Conservation (phyloP, 2,329 filamentous ascomycete genomes). For the Fusarium sp. region DNA sequence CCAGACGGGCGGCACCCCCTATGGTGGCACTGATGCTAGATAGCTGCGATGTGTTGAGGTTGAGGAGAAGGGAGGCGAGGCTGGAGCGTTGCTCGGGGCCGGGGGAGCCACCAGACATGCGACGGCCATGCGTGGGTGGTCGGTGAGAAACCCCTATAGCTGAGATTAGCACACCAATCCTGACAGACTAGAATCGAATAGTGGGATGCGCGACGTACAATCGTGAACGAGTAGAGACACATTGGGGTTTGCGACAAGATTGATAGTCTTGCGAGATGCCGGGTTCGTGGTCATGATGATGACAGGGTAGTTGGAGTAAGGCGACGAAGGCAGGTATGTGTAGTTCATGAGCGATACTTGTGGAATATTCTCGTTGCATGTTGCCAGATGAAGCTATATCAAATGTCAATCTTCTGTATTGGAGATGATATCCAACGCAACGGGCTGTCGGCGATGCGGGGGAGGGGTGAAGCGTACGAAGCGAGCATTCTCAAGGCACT, state of each 20-base stretch:
- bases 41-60: slow-evolving; percentile 90
- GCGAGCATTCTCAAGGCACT: slow-evolving; percentile 92
- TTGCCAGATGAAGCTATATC: slow-evolving; percentile 90
- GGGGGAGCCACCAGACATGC: slow-evolving; percentile 71
- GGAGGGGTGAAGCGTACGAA: slow-evolving; percentile 73
- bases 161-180: slow-evolving; percentile 4
- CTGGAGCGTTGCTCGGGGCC: slow-evolving; percentile 76
- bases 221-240: slow-evolving; percentile 97
- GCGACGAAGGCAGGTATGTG: slow-evolving; percentile 89
- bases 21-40: slow-evolving; percentile 93
- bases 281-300: slow-evolving; percentile 95
- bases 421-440: not conserved
- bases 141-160: slow-evolving; percentile 84
- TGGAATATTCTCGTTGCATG: slow-evolving; percentile 83
- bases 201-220: slow-evolving; percentile 59
- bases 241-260: slow-evolving; percentile 84
- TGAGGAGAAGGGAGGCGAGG: slow-evolving; percentile 85
- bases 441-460: slow-evolving; percentile 24
- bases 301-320: slow-evolving; percentile 76
- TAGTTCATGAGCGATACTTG: slow-evolving; percentile 99
- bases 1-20: slow-evolving; percentile 84
- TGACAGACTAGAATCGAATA: not conserved
- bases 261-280: slow-evolving; percentile 82
- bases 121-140: slow-evolving; percentile 77
- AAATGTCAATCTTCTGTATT: slow-evolving; percentile 14